Base-by-base conservation (phyloP, 108 stramenopile genomes). In the Stephanodiscus minutulus region DNA sequence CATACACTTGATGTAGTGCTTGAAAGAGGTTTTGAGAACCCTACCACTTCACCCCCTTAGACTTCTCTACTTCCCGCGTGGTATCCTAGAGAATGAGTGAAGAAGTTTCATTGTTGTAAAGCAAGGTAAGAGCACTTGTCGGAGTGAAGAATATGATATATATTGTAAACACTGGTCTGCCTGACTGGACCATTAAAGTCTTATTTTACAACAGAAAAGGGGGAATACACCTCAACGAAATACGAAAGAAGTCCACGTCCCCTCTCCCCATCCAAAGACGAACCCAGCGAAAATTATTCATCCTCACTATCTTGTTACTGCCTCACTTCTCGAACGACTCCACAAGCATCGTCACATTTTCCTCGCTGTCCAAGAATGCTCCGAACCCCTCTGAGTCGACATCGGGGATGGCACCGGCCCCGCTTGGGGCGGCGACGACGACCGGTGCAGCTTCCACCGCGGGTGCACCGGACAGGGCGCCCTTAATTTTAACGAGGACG, bases 401-500 rank as follows among this genome's bases (percentile, higher is more conserved):
- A 39, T 77, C 67, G 4, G 82, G 82, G 55, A 83, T 91, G 64
- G 87, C 86, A 46, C 87, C 77, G 29, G 82, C 81, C 15, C 79
- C 63, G 31, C 84, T 89, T 7, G 93, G 85, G 25, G 89, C 89
- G 18, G 87, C 66, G 57, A 88, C 89, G 18, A 88, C 66, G 57
- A 85, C 77, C 11, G 85, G 85, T 12, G 84, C 86, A 46, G 58
- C 81, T 72, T 90, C 90, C 22, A 87, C 86, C 74, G 85, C 89
- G 21, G 81, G 59, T 18, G 89, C 82, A 18, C 57, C 25, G 20
- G 63, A 64, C 47, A 79, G 44, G 59, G 77, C 77, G 22, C 27
- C 44, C 70, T 72, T 83, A 68, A 87, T 82, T 76, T 87, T 88
- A 76, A 57, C 77, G 22, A 89, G 58, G 48, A 82, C 57, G 53